Base-by-base conservation (phyloP, 1,284 basidiomycete species). In the Cryptococcus maquisensis region DNA sequence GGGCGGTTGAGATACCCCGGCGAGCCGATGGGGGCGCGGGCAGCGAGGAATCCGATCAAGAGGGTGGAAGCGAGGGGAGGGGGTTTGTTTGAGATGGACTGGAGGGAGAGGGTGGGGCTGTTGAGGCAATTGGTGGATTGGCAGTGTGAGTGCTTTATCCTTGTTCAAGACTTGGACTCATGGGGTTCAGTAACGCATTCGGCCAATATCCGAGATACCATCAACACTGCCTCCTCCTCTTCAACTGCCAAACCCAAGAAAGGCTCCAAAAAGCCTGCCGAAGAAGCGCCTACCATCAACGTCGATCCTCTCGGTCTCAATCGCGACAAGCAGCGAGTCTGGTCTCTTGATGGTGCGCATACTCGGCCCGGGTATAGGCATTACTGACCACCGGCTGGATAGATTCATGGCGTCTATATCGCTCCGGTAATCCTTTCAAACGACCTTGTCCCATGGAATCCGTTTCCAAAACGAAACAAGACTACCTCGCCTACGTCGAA, bases 121-220 rank as follows among this genome's bases (percentile, higher is more conserved):
- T 51, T 76, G 10, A 64, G 74, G 32, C 74, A 76, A 57, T 42
- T 76, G 44, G 73, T 75, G 18, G 74, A 76, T 60, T 76, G 74
- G 74, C 73, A 75, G 54, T 60, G 73, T 71, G 52, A 51, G 66
- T 68, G 9, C 26, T 36, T 18, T n/a, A 15, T 24, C 24, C 45
- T 36, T 20, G 26, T n/a, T n/a, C 24, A 7, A 47, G 24, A 13
- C 20, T 36, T n/a, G 1, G 18, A 15, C 23, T 20, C 7, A 20
- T 40, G 3, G 13, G 3, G 9, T 1, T 4, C 51, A 74, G 72
- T 74, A 53, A 63, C 65, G 24, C 67, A 74, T 45, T 54, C 66
- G 0, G 71, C 72, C 4, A 35, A 13, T 4, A 71, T 74, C 20
- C 56, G 70, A 32, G 59, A 56, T 9, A 63, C 62, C 26, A 69